Percentiles rank a stretch among this genome's conserved stretches.
Evolutionary conservation across 2,329 filamentous ascomycete species (phyloP).

Genomic region (Emergomyces pasteurianus): DNA sequence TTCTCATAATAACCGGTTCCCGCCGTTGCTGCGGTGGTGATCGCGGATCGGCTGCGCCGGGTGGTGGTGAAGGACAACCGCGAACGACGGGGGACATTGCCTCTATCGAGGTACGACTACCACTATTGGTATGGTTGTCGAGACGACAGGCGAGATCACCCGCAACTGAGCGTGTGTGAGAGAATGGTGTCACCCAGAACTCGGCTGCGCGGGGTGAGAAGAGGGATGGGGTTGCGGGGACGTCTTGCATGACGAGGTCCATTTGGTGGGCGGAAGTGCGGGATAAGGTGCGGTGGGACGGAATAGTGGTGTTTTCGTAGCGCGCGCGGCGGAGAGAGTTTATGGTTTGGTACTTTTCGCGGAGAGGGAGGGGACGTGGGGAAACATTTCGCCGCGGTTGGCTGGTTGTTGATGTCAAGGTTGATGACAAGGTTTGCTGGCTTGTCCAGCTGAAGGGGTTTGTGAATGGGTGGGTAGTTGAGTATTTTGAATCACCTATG

Average conservation of each 20-base stretch:
- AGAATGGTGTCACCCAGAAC: slow-evolving; percentile 29
- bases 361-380: slow-evolving; percentile 27
- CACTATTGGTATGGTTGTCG: background rate
- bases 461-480: slow-evolving; percentile 4
- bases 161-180: slow-evolving; percentile 18
- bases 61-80: background rate
- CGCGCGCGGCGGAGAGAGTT: slow-evolving; percentile 8
- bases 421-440: slow-evolving; percentile 7
- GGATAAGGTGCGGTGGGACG: slow-evolving; percentile 7
- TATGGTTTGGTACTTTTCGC: slow-evolving; percentile 23
- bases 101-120: slow-evolving; percentile 13
- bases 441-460: slow-evolving; percentile 8
- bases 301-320: slow-evolving; percentile 2
- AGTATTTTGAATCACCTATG: background rate
- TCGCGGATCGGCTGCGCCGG: slow-evolving; percentile 23
- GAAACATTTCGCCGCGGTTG: slow-evolving; percentile 22
- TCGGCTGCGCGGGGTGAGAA: slow-evolving; percentile 35
- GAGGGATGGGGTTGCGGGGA: slow-evolving; percentile 25
- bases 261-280: slow-evolving; percentile 15
- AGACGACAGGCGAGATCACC: slow-evolving; percentile 20
- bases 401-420: background rate
- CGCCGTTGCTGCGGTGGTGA: slow-evolving; percentile 28
- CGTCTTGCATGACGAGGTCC: slow-evolving; percentile 28
- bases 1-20: slow-evolving; percentile 33
- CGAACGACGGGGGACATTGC: background rate